Base-by-base conservation (phyloP, 495 filamentous ascomycete species). In the Penicillium dipodomyicola region DNA sequence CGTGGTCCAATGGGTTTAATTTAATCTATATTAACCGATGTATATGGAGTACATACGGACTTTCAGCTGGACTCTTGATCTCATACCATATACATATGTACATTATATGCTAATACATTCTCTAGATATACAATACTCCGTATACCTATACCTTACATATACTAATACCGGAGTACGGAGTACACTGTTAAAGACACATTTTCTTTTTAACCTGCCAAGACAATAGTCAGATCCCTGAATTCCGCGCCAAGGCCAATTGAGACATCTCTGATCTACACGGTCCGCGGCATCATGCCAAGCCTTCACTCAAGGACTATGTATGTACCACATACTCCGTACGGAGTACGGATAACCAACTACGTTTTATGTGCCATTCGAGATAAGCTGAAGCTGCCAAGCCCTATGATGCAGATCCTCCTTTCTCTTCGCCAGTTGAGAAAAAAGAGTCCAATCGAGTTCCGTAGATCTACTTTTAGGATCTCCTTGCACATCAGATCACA, bases 191-290 rank as follows among this genome's bases (percentile, higher is more conserved):
- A 5, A 29, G 27, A 29, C 9, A 29, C 27, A n/a, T n/a, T 4
- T 45, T 9, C 8, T 1, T 29, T 20, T 29, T 33, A 33, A n/a
- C 1, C 56, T 54, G 56, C 56, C 59, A 62, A 65, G 60, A 56
- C 56, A 33, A 49, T 58, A 53, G 41, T n/a, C 4, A 46, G 47
- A 50, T 32, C 37, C 33, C n/a, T 46, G 52, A 54, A 39, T 49
- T 43, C 54, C 54, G 17, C 41, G 44, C 53, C 54, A 56, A 56
- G 54, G 19, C 54, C 25, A 27, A 40, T 56, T 27, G 49, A 52
- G 37, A 52, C 33, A 25, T 44, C 25, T 54, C 29, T 54, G 52
- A 54, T 54, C 52, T 39, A 54, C 52, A 45, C 52, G 32, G 43
- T 46, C 42, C 42, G 52, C 39, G 42, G 23, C 41, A 57, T 25